Evolutionary conservation across 2,329 filamentous ascomycete genomes (phyloP).

Genomic region (Phyllosticta citribraziliensis): DNA sequence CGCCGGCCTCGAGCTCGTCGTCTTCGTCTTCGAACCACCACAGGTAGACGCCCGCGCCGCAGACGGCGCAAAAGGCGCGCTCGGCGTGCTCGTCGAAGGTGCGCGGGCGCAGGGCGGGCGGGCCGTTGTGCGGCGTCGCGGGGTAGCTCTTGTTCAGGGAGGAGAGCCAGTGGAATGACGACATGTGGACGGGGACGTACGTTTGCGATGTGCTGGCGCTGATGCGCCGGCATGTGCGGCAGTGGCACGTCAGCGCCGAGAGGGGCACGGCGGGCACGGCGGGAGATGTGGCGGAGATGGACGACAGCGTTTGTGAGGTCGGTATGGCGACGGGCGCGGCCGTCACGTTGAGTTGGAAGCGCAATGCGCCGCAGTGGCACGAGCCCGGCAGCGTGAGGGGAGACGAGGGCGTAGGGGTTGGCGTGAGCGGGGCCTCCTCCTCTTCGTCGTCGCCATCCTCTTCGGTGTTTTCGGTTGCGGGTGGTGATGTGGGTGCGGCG

Average conservation of each 20-base stretch:
- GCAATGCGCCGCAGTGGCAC: constrained; percentile 1
- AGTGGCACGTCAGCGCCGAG: neutral
- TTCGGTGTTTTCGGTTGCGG: neutral
- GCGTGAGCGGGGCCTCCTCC: neutral
- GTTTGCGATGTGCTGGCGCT: neutral
- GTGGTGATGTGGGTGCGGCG: neutral
- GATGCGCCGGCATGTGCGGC: constrained; percentile 1
- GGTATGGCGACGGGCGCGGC: neutral
- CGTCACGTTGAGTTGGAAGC: neutral
- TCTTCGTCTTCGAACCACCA: neutral
- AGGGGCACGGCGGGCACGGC: neutral
- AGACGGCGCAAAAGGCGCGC: constrained; percentile 1
- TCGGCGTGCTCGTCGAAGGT: neutral
- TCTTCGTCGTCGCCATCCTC: neutral
- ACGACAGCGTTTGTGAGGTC: neutral
- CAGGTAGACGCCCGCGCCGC: neutral
- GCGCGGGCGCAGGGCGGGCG: neutral
- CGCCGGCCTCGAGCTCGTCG: neutral
- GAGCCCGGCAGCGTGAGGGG: neutral
- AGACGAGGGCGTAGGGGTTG: neutral
- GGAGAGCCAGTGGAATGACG: neutral
- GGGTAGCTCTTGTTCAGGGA: neutral
- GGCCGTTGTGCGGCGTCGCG: neutral
- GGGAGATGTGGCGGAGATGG: neutral
- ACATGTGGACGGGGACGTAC: neutral